Percentiles rank a stretch among this genome's conserved stretches.
These are phyloP conservation scores for Trypanosoma platydactyli DNA, from an alignment of 208 protist species.

Conservation along the genomic window DNA sequence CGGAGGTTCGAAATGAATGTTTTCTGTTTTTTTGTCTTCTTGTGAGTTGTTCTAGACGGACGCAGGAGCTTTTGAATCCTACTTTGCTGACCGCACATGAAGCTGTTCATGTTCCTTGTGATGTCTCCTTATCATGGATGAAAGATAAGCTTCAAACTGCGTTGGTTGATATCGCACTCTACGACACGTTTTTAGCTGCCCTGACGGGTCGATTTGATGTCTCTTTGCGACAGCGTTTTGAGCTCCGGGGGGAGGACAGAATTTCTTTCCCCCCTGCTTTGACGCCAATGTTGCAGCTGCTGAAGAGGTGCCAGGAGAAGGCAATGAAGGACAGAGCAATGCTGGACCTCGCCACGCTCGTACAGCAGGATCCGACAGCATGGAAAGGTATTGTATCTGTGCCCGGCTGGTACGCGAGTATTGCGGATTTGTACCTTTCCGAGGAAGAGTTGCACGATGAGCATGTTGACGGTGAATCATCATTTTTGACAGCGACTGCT, in stretches of 20 bases:
- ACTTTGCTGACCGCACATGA: constrained; percentile 45
- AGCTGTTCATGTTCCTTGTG: constrained; percentile 55
- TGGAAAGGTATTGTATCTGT: constrained; percentile 62
- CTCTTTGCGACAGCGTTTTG: constrained; percentile 24
- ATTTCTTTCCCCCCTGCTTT: constrained; percentile 57
- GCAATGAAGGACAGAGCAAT: constrained; percentile 49
- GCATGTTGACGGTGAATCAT: neutral
- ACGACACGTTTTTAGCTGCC: constrained; percentile 61
- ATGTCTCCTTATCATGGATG: constrained; percentile 78
- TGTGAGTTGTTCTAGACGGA: constrained; percentile 58
- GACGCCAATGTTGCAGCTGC: constrained; percentile 55
- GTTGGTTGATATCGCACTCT: constrained; percentile 43
- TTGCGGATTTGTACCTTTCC: constrained; percentile 55
- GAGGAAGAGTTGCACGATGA: constrained; percentile 27
- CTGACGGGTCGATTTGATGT: constrained; percentile 69
- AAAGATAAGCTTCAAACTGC: constrained; percentile 37
- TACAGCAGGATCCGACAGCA: constrained; percentile 55
- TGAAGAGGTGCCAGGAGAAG: constrained; percentile 43
- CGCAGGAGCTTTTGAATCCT: constrained; percentile 82
- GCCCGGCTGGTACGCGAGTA: constrained; percentile 64
- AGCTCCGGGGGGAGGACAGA: constrained; percentile 35
- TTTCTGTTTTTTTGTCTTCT: constrained; percentile 73
- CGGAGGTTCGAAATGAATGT: constrained; percentile 54
- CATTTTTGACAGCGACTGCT: constrained; percentile 33
- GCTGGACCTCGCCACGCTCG: constrained; percentile 51